Evolutionary conservation across 2,329 filamentous ascomycete species (phyloP).

Genomic region (Trichoderma atroviride): DNA sequence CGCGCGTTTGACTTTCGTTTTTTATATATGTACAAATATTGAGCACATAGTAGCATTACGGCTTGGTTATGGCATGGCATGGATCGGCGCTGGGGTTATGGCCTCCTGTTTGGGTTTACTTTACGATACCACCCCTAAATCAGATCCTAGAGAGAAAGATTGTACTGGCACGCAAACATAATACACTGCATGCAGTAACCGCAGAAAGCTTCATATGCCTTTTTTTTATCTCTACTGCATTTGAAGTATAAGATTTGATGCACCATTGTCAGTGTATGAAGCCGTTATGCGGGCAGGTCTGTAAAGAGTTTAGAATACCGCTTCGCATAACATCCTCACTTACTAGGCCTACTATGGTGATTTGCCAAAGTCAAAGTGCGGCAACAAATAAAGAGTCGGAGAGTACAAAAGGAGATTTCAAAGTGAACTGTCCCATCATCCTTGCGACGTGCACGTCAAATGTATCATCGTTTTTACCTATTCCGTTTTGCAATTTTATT

Average conservation of each 20-base stretch:
- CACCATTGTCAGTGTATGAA: not conserved
- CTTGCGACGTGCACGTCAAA: not conserved
- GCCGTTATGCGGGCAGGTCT: not conserved
- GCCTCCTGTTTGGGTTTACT: conserved; percentile 10
- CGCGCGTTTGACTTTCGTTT: conserved; percentile 8
- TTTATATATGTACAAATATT: conserved; percentile 21
- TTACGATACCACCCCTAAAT: conserved; percentile 23
- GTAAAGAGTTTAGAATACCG: not conserved
- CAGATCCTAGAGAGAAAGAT: conserved; percentile 20
- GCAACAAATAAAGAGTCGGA: not conserved
- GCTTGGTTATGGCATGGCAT: conserved; percentile 18
- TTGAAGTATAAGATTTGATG: not conserved
- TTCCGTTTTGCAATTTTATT: not conserved
- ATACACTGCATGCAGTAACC: not conserved
- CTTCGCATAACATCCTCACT: too few species aligned
- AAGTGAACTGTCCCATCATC: not conserved
- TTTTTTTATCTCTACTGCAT: too few species aligned
- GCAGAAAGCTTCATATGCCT: not conserved
- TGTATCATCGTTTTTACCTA: not conserved
- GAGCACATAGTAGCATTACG: conserved; percentile 11
- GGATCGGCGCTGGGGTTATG: conserved; percentile 20
- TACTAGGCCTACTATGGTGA: not conserved
- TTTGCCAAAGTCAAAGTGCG: not conserved
- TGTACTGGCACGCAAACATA: not conserved
- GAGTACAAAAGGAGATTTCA: not conserved